Evolutionary conservation across 208 protist species (phyloP).

Genomic region (Crithidia fasciculata): DNA sequence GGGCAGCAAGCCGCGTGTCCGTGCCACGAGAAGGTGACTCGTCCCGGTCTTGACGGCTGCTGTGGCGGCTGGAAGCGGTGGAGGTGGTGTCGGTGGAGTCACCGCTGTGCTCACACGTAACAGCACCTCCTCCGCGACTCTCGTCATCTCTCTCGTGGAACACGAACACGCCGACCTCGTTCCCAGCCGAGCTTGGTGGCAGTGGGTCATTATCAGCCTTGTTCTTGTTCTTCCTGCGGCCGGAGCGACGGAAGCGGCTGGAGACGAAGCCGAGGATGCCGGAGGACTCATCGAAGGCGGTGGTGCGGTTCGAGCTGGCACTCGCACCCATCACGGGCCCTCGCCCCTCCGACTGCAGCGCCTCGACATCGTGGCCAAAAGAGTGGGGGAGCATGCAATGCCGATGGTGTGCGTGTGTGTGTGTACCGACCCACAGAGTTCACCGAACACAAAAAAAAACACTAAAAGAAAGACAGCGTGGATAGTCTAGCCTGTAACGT

Average conservation of each 20-base stretch:
- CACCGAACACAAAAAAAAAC: constrained; percentile 10
- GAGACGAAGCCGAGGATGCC: constrained; percentile 21
- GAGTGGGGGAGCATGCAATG: neutral
- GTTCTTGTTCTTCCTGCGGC: neutral
- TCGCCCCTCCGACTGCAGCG: neutral
- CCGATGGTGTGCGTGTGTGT: neutral
- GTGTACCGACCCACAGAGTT: neutral
- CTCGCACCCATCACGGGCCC: constrained; percentile 22
- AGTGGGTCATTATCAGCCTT: no score
- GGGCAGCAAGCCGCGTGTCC: no score
- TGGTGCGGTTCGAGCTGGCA: constrained; percentile 19
- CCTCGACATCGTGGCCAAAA: neutral
- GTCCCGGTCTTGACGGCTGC: no score
- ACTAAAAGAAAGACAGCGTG: constrained; percentile 22
- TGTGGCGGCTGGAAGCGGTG: no score
- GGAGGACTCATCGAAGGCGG: constrained; percentile 21
- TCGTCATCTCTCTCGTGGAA: neutral
- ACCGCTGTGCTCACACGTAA: neutral
- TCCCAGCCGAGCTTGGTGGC: neutral
- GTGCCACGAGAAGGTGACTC: no score
- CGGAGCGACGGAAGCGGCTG: neutral
- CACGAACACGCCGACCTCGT: neutral
- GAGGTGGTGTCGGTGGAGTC: neutral
- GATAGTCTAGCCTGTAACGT: no score
- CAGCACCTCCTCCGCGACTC: neutral